Conservation (phyloP, 2,329 filamentous ascomycete species). For the Trichoderma hamatum region DNA sequence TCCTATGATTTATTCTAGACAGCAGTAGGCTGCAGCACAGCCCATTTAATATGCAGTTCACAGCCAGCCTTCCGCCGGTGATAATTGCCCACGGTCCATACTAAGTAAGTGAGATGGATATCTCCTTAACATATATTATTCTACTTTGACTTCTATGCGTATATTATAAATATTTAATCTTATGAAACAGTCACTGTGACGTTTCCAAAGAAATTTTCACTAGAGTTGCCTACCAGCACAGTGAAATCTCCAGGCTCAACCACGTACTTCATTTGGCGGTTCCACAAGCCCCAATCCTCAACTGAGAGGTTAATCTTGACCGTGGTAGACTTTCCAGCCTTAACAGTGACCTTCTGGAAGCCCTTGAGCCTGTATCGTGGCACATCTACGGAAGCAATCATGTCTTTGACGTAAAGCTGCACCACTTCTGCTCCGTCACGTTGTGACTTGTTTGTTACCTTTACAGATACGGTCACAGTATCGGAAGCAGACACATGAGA, state of each 20-base stretch:
- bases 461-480: constrained; percentile 10
- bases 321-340: constrained; percentile 9
- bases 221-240: constrained; percentile 12
- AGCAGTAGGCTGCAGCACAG: too few species aligned
- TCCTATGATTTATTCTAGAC: too few species aligned
- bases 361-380: constrained; percentile 13
- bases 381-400: constrained; percentile 6
- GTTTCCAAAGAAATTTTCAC: constrained; percentile 6
- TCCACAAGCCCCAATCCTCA: constrained; percentile 6
- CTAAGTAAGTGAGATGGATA: background rate
- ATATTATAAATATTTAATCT: background rate
- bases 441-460: background rate
- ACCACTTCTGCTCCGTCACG: constrained; percentile 10
- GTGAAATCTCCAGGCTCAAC: constrained; percentile 15
- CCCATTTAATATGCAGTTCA: too few species aligned
- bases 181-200: background rate
- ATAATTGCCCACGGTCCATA: too few species aligned
- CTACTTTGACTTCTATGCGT: background rate
- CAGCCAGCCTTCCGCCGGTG: too few species aligned
- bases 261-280: constrained; percentile 12
- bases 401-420: constrained; percentile 14
- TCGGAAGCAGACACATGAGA: constrained; percentile 7
- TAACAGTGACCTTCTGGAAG: constrained; percentile 12
- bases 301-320: constrained; percentile 5
- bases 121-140: background rate